Base-by-base conservation (phyloP, 1,139 yeast genomes). In the Candida glucosophila region DNA sequence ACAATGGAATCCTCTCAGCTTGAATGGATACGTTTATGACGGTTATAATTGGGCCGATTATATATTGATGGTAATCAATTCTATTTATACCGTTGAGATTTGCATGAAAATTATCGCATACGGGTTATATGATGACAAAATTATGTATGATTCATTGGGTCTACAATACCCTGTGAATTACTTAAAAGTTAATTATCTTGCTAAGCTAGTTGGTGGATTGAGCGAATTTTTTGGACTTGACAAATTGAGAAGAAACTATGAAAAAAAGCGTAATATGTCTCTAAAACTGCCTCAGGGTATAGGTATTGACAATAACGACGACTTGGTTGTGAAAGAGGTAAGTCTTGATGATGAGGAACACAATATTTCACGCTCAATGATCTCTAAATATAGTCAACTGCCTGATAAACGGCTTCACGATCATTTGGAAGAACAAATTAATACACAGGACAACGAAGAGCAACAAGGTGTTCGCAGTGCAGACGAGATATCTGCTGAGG, bases 121-220 rank as follows among this genome's bases (percentile, higher is more conserved):
- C 52, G 95, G 95, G 0, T 56, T 81, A 11, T 61, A 69, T 55
- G 83, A 82, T 44, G 93, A 82, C 43, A 61, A 70, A 2, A 60
- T 67, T 21, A 63, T 77, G 74, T 75, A 62, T 40, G 45, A 55
- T 9, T 73, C 67, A 6, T 49, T 73, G 29, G 67, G 67, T 2
- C 32, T 70, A 18, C 57, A 56, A 4, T 51, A 53, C 26, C 67
- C 67, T 0, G 41, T 39, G 18, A 43, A 39, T 26, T 43, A 40
- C 6, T 17, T 34, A 10, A 23, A 27, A 12, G 22, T 9, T 13
- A 15, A 7, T 7, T 21, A 8, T 21, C 7, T 7, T 7, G 7
- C 12, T n/a, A 19, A 19, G 21, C 21, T 7, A 7, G 7, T 19
- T 7, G 12, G 12, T 7, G 12, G 12, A n/a, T 13, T 19, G 8